These are phyloP conservation scores for Gossypium aridum DNA, from an alignment of 441 rosid species.

Conservation along the genomic window DNA sequence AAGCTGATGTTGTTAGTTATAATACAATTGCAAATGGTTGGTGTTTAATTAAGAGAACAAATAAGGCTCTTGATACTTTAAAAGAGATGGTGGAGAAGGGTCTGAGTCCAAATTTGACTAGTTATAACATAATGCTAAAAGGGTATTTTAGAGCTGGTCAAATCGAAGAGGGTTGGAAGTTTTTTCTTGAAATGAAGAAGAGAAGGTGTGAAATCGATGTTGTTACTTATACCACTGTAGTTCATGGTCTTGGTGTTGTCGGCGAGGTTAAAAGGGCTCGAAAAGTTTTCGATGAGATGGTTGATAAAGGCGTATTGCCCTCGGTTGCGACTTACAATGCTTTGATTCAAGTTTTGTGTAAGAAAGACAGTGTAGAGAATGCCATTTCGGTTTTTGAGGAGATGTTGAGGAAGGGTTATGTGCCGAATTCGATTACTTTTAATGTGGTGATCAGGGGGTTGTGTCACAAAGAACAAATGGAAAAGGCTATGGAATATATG, in stretches of 20 bases:
- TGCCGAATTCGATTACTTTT: constrained; percentile 58
- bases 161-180: constrained; percentile 69
- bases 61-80: constrained; percentile 63
- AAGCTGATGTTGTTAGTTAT: constrained; percentile 66
- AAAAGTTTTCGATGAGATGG: constrained; percentile 67
- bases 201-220: constrained; percentile 71
- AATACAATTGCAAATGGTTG: constrained; percentile 79
- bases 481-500: constrained; percentile 55
- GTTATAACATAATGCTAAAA: constrained; percentile 68
- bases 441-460: constrained; percentile 75
- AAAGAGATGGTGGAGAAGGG: constrained; percentile 83
- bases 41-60: constrained; percentile 80
- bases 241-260: constrained; percentile 69
- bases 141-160: constrained; percentile 81
- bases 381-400: constrained; percentile 65
- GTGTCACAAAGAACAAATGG: constrained; percentile 64
- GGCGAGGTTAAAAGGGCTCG: constrained; percentile 64
- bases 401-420: constrained; percentile 71
- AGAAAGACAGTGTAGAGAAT: constrained; percentile 75
- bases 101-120: constrained; percentile 47
- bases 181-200: constrained; percentile 86
- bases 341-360: constrained; percentile 81
- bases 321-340: constrained; percentile 84
- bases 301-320: constrained; percentile 70
- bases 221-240: constrained; percentile 65